Evolutionary conservation across 331 rosid genomes (phyloP).

Genomic region (Pyracantha coccinea): DNA sequence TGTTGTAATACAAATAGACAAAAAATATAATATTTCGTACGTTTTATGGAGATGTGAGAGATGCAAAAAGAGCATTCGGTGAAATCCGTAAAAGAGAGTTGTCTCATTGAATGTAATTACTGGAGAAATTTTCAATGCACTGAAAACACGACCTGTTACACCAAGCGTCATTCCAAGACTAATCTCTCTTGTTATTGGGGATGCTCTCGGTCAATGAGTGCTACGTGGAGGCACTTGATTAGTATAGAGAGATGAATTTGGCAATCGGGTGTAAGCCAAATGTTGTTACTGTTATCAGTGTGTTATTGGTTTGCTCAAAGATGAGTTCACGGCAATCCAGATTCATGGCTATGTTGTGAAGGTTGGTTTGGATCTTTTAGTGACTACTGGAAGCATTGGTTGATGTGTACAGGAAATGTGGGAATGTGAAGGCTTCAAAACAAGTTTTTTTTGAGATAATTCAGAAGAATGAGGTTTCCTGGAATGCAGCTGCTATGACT

Average conservation of each 20-base stretch:
- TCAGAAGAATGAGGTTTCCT: slow-evolving; percentile 65
- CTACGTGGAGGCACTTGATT: slow-evolving; percentile 27
- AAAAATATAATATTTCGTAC: too few relatives aligned
- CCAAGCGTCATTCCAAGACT: too few relatives aligned
- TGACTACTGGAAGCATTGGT: slow-evolving; percentile 55
- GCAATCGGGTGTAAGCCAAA: slow-evolving; percentile 30
- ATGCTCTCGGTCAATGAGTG: slow-evolving; percentile 45
- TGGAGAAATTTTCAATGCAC: too few relatives aligned
- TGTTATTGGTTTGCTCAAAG: slow-evolving; percentile 54
- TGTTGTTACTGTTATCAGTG: slow-evolving; percentile 50
- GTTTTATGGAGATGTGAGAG: too few relatives aligned
- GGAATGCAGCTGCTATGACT: slow-evolving; percentile 68
- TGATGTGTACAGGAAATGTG: slow-evolving; percentile 79
- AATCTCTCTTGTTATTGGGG: slow-evolving; percentile 48
- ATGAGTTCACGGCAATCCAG: slow-evolving; percentile 35
- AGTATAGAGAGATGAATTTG: slow-evolving; percentile 39
- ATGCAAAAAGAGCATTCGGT: too few relatives aligned
- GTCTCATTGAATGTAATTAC: too few relatives aligned
- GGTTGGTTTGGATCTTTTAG: slow-evolving; percentile 52
- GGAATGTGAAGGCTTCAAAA: slow-evolving; percentile 43
- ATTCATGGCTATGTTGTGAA: slow-evolving; percentile 64
- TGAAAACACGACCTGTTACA: too few relatives aligned
- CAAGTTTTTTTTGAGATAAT: slow-evolving; percentile 60
- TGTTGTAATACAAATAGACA: too few relatives aligned
- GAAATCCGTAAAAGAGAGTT: too few relatives aligned